phyloP scores from a whole-genome alignment of 164 flowering plant species.

The Litsea cubeba region DNA sequence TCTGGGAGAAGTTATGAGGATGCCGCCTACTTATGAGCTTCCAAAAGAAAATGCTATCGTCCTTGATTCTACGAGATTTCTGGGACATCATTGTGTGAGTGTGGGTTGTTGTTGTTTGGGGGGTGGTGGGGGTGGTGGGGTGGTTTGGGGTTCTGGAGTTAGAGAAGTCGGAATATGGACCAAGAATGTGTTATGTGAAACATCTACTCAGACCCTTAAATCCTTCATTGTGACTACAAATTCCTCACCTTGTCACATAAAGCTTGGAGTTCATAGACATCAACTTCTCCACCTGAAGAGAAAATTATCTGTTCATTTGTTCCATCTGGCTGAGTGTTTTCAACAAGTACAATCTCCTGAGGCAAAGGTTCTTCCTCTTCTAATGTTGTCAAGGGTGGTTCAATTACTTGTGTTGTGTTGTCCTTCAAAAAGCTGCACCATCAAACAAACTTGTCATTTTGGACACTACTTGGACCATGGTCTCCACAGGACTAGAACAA shows the following conservation, averaged over 20 bases:
- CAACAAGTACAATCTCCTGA: slow-evolving; percentile 71
- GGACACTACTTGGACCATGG: too few species aligned
- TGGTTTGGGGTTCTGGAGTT: too few species aligned
- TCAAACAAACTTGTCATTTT: slow-evolving; percentile 2
- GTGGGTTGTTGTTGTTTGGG: too few species aligned
- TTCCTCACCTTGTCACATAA: slow-evolving; percentile 82
- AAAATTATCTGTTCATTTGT: slow-evolving; percentile 69
- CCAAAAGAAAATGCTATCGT: too few species aligned
- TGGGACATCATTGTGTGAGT: too few species aligned
- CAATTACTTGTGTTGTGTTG: slow-evolving; percentile 57
- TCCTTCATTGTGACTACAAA: background rate
- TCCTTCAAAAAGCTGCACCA: slow-evolving; percentile 59
- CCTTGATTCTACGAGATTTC: too few species aligned
- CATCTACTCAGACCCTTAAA: background rate
- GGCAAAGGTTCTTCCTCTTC: slow-evolving; percentile 74
- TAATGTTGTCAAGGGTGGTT: slow-evolving; percentile 42
- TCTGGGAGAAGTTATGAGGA: too few species aligned
- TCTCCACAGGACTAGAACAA: too few species aligned
- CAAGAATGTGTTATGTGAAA: background rate
- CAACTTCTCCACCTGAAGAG: slow-evolving; percentile 84
- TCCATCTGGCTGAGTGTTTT: slow-evolving; percentile 69
- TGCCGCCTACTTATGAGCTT: too few species aligned
- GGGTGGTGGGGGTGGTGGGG: too few species aligned
- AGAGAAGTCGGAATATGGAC: too few species aligned
- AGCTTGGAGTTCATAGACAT: slow-evolving; percentile 76